A percentile compares a stretch with the other conserved stretches of the same genome.
These are phyloP conservation scores for Alternaria burnsii DNA, from an alignment of 2,329 filamentous ascomycete genomes.

Conservation along the genomic window DNA sequence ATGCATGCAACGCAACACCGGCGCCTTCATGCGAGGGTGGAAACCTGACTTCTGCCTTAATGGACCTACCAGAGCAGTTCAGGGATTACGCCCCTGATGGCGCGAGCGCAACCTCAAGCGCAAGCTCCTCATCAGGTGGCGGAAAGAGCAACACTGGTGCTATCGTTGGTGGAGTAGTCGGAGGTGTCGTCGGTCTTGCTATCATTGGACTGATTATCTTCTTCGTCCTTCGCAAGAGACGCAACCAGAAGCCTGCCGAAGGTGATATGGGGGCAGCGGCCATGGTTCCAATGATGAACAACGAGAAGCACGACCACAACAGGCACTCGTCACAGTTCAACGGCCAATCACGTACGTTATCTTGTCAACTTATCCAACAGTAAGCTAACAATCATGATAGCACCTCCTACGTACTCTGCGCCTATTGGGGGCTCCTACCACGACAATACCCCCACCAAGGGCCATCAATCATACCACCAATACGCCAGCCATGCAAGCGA, in stretches of 20 bases:
- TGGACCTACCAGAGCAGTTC: conserved; percentile 32
- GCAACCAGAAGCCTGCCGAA: conserved; percentile 9
- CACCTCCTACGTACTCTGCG: conserved; percentile 37
- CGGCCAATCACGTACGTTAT: conserved; percentile 34
- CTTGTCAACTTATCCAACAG: neutral
- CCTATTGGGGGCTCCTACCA: conserved; percentile 30
- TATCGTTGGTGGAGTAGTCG: conserved; percentile 41
- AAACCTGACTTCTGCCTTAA: conserved; percentile 39
- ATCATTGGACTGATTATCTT: conserved; percentile 39
- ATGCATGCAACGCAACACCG: conserved; percentile 43
- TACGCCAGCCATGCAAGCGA: conserved; percentile 26
- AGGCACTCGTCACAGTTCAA: conserved; percentile 18
- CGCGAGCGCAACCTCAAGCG: neutral
- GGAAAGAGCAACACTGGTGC: conserved; percentile 29
- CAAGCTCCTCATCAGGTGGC: conserved; percentile 1
- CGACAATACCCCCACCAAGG: conserved; percentile 17
- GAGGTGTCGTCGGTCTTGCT: conserved; percentile 33
- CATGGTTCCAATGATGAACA: conserved; percentile 25
- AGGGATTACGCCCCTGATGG: conserved; percentile 19
- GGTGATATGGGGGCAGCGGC: conserved; percentile 16
- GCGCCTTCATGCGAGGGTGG: conserved; percentile 35
- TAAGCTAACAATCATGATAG: conserved; percentile 24
- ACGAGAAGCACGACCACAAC: conserved; percentile 18
- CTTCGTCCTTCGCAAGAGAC: conserved; percentile 31
- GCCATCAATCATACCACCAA: conserved; percentile 22